A percentile compares a stretch with the other conserved stretches of the same genome.
These are phyloP conservation scores for Lachnellula hyalina DNA, from an alignment of 2,329 filamentous ascomycete genomes.

Conservation along the genomic window DNA sequence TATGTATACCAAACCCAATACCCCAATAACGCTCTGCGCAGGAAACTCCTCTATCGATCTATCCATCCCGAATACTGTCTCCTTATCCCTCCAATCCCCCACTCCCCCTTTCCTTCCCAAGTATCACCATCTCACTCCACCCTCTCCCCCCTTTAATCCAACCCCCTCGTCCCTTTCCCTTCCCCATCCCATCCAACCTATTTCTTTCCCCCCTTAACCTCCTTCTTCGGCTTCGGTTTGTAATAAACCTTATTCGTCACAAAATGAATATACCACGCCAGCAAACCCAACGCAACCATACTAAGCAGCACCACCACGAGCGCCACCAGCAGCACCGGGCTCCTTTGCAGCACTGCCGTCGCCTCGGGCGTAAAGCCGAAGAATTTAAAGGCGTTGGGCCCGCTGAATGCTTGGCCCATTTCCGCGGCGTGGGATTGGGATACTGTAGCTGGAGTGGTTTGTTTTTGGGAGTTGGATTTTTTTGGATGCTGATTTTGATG, in stretches of 20 bases:
- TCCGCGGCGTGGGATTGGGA: constrained; percentile 2
- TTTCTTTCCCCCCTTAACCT: constrained; percentile 3
- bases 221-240: constrained; percentile 28
- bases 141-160: not conserved
- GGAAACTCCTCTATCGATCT: too few species aligned
- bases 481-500: too few species aligned
- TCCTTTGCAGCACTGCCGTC: constrained; percentile 27
- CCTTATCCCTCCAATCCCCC: not conserved
- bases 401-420: constrained; percentile 29
- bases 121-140: not conserved
- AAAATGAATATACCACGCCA: constrained; percentile 27
- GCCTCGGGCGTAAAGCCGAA: constrained; percentile 29
- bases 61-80: too few species aligned
- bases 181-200: not conserved
- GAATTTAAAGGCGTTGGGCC: constrained; percentile 32
- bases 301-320: constrained; percentile 23
- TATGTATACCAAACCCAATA: too few species aligned
- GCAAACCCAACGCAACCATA: constrained; percentile 9
- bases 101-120: not conserved
- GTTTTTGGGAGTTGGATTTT: not conserved
- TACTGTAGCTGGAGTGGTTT: not conserved
- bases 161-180: not conserved
- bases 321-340: constrained; percentile 24
- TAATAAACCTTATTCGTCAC: constrained; percentile 27
- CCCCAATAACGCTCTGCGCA: too few species aligned